Base-by-base conservation (phyloP, 2,329 filamentous ascomycete species). In the Arthrobotrys sphaeroides region DNA sequence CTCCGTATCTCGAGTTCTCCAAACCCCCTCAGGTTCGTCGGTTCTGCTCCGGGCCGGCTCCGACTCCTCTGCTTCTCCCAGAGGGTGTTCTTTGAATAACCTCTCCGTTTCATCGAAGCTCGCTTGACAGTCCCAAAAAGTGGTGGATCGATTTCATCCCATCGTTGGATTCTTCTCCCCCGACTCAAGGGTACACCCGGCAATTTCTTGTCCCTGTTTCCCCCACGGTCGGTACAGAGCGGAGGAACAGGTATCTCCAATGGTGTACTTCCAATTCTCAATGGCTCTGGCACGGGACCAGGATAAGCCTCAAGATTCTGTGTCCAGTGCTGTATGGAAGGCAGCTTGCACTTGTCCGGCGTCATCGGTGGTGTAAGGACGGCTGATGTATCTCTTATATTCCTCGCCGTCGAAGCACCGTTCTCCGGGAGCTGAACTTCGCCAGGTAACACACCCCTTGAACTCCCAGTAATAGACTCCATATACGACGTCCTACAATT, bases 321-420 rank as follows among this genome's bases (percentile, higher is more conserved):
- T 5, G 51, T 64, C 72, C 72, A 75, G 31, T 75, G 72, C 3
- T 64, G 20, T 20, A 69, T 75, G 3, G 72, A 1, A 9, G 47
- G 22, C 13, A 69, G 38, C n/a, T 20, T 59, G 20, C 16, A 43
- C 20, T 20, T 57, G 5, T 75, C 72, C 2, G 64, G 64, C 4
- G 64, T 59, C 36, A 36, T 59, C 0, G 72, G 72, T 5, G 72
- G 72, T 1, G 57, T 74, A 12, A 68, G 38, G 12, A 57, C 45
- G 7, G 55, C 40, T 10, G 62, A 62, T 0, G 62, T 64, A 22
- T 68, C 57, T 5, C 64, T 55, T 26, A 74, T 64, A 13, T 47
- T 60, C n/a, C 59, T 28, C 7, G 72, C 64, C 5, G 59, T 43
- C 9, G 33, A 49, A 12, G 49, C 40, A 18, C 61, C 45, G 13